Evolutionary conservation across 495 filamentous ascomycete genomes (phyloP), one percentile per base, ranked within the genome.

Genomic region (Trichoderma erinaceum): DNA sequence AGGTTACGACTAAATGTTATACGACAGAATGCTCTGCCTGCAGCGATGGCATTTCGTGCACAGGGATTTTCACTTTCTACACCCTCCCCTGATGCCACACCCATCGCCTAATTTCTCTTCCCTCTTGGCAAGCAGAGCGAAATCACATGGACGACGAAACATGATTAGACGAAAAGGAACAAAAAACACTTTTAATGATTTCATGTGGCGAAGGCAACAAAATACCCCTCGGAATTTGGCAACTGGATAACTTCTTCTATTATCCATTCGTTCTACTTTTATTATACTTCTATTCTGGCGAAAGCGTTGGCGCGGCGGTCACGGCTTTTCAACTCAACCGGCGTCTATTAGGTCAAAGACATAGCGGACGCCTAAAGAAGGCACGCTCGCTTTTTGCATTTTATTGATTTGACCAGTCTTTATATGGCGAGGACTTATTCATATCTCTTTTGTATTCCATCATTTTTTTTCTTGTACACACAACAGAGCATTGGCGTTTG

Each of bases 191-290:
- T 61, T 32, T 61, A 61, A 61, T 61, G 56, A 61, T 61, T 4
- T 29, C 56, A 61, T 61, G 56, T 61, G 56, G 56, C 56, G 56
- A 61, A 61, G 23, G 56, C 29, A 61, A 61, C 29, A 61, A 61
- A 61, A 61, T 61, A 61, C 56, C 56, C 56, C 56, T 61, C 25
- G 56, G 56, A 61, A 61, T 15, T 15, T 32, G 56, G 27, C 27
- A 61, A 18, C 56, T 61, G 56, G 50, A 32, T 21, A 21, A 61
- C 27, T 61, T 61, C 3, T 32, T 29, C 12, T 32, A 32, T 61
- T 48, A 15, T 48, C n/a, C 44, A 16, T n/a, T 61, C 25, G 11
- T 61, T 61, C 21, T 25, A 3, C 8, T 25, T 56, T 56, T 61
- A 7, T 18, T 38, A 38, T 38, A 7, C 16, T 61, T 61, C 16